Evolutionary conservation across 2,329 filamentous ascomycete species (phyloP).

Genomic region (Emmonsiellopsis sp.): DNA sequence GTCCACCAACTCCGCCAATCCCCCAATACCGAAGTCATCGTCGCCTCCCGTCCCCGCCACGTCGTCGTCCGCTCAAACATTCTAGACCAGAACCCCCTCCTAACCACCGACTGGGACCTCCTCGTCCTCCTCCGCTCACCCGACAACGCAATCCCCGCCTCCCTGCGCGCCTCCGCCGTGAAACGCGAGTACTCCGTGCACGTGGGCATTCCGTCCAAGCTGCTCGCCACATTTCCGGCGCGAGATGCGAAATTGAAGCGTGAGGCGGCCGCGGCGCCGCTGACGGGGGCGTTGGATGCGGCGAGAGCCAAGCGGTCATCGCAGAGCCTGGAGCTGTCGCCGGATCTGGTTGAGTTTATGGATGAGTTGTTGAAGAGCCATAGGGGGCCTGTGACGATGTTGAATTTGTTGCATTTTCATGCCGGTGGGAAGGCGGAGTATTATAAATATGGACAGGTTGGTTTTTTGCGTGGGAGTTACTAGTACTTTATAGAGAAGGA

Average conservation of each 20-base stretch:
- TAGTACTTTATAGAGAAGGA: not conserved
- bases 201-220: constrained; percentile 27
- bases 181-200: constrained; percentile 23
- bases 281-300: constrained; percentile 26
- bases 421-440: constrained; percentile 44
- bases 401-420: constrained; percentile 53
- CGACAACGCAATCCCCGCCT: constrained; percentile 13
- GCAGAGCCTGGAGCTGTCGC: constrained; percentile 47
- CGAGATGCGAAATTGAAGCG: constrained; percentile 13
- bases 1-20: constrained; percentile 18
- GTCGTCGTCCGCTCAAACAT: constrained; percentile 25
- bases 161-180: constrained; percentile 11
- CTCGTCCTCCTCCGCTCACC: constrained; percentile 24
- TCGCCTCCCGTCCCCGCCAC: constrained; percentile 27
- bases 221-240: constrained; percentile 20
- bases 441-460: constrained; percentile 48
- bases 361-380: constrained; percentile 18
- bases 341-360: constrained; percentile 45
- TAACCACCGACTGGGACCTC: constrained; percentile 25
- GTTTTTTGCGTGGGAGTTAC: constrained; percentile 15
- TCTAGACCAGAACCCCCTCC: constrained; percentile 21
- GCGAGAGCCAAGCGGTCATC: constrained; percentile 21
- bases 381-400: constrained; percentile 48
- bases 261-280: constrained; percentile 17
- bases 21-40: constrained; percentile 19